A percentile compares a stretch with the other conserved stretches of the same genome.
Conservation (phyloP, 495 filamentous ascomycete species). For the Lasiosphaeris hirsuta region DNA sequence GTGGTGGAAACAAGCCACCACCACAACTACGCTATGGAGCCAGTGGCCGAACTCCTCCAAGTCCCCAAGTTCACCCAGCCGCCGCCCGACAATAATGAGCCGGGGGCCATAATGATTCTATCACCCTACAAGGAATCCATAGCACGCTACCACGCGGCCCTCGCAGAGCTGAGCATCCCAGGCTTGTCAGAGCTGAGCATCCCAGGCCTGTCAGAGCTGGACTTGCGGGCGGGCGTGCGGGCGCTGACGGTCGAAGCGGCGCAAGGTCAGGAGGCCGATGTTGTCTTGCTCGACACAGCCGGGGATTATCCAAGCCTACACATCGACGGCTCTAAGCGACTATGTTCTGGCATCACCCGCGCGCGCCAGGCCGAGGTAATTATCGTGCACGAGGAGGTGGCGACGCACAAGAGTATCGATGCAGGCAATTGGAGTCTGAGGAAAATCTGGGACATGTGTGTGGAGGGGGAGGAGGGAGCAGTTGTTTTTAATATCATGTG, state of each 20-base stretch:
- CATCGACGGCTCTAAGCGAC: constrained; percentile 4
- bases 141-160: neutral
- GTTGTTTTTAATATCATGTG: neutral
- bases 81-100: no score
- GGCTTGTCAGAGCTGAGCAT: no score
- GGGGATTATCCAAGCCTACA: neutral
- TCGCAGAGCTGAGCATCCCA: neutral
- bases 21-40: constrained; percentile 28
- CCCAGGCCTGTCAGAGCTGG: neutral
- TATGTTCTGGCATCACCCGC: constrained; percentile 11
- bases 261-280: constrained; percentile 11
- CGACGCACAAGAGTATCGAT: neutral
- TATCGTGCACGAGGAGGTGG: constrained; percentile 10
- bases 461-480: neutral
- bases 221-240: neutral
- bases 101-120: no score
- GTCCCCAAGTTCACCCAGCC: constrained; percentile 2
- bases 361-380: constrained; percentile 17
- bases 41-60: constrained; percentile 10
- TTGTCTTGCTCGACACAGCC: constrained; percentile 19
- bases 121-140: constrained; percentile 9
- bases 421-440: neutral
- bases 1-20: constrained; percentile 20
- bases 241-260: constrained; percentile 4
- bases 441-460: neutral